Base-by-base conservation (phyloP, 495 filamentous ascomycete species). In the Podospora australis region DNA sequence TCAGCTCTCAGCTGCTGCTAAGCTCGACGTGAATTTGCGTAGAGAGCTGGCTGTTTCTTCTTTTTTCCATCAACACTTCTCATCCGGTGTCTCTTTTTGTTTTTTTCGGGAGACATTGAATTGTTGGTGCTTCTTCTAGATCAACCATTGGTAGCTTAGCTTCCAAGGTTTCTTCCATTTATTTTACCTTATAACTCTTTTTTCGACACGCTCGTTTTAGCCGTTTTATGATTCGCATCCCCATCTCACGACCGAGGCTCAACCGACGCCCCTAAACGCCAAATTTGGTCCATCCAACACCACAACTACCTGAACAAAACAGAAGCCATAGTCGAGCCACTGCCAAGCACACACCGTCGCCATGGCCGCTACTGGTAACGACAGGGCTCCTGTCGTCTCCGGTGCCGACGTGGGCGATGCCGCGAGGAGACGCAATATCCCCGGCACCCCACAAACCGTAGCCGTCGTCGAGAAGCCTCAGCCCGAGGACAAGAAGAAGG, bases 371-470 rank as follows among this genome's bases (percentile, higher is more conserved):
- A 59, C 66, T 42, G 49, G 29, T 41, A 44, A 42, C 42, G 65
- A 73, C 41, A 72, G 70, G 63, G 73, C 70, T 53, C 66, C 63
- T 54, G 60, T 78, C 56, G 80, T 78, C 50, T 86, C 87, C 30
- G 89, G 87, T 59, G 73, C 79, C 48, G 78, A 85, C 28, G 63
- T 69, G 22, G 77, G 81, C 55, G 73, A 88, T 46, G 83, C 88
- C 58, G 68, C 84, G 49, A 76, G 87, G 55, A 80, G 84, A 63
- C 82, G 90, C 70, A 88, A 87, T 71, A 78, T 88, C 19, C 73
- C 80, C 17, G 73, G 53, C 43, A 44, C 73, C 36, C 42, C 72
- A 16, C 72, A 71, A 39, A 65, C 62, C 41, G 64, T 63, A 55
- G 48, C 64, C 49, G 56, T 55, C 49, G 50, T 58, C 11, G 50